Percentiles rank a stretch among this genome's conserved stretches.
These are phyloP conservation scores for Oryza glaberrima DNA, from an alignment of 176 grass and related monocot genomes.

Conservation along the genomic window DNA sequence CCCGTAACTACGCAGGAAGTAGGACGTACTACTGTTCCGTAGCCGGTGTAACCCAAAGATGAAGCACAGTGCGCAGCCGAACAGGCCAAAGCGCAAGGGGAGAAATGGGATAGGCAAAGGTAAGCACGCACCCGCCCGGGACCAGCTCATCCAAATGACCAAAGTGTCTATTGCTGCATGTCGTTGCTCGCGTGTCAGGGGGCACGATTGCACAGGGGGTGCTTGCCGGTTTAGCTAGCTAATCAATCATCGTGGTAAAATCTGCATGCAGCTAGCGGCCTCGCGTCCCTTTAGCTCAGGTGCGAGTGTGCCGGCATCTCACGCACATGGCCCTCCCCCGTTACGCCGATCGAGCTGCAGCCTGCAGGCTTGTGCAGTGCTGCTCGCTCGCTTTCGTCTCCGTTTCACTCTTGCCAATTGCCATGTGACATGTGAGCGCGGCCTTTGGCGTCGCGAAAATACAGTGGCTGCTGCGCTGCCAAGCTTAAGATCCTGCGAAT, in stretches of 20 bases:
- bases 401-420: neutral
- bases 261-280: neutral
- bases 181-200: conserved; percentile 34
- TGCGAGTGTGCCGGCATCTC: neutral
- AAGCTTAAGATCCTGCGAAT: neutral
- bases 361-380: neutral
- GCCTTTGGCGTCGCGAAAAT: neutral
- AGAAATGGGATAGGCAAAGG: neutral
- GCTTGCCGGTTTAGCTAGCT: neutral
- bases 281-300: conserved; percentile 27
- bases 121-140: neutral
- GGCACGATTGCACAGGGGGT: neutral
- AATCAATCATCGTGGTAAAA: neutral
- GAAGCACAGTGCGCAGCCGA: neutral
- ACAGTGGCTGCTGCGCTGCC: neutral
- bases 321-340: neutral
- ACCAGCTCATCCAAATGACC: neutral
- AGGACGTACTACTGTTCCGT: neutral
- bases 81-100: neutral
- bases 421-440: neutral
- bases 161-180: neutral
- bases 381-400: neutral
- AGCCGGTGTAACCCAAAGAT: conserved; percentile 25
- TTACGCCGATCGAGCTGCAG: neutral
- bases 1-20: conserved; percentile 29